Base-by-base conservation (phyloP, 352 stramenopile genomes). In the Pythium chondricola region DNA sequence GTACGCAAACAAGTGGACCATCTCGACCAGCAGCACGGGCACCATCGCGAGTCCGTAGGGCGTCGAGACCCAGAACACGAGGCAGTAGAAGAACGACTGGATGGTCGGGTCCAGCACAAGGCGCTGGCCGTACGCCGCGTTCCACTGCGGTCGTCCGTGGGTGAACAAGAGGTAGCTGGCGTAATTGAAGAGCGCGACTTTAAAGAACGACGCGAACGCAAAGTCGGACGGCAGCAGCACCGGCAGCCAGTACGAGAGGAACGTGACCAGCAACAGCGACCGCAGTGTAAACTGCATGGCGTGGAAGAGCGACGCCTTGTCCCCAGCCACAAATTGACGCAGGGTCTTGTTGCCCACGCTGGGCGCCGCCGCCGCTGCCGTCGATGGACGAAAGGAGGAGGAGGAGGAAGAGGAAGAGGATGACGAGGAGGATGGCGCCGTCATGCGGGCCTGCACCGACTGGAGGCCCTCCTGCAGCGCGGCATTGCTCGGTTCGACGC, bases 21-120 rank as follows among this genome's bases (percentile, higher is more conserved):
- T 71, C 42, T 95, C 85, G 43, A 87, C 58, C 22, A 93, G 50
- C 21, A 91, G 61, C n/a, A 94, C 67, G 3, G 83, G 83, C 39
- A 93, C 49, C 51, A 94, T 58, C 4, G 83, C 85, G 58, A 95
- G 66, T 13, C 65, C 61, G 55, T 88, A 81, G n/a, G 83, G 77
- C 33, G 54, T 50, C 37, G 77, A 87, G 49, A 92, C 74, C 64
- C 71, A 92, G 54, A 95, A 95, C 36, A 95, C 68, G 26, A 94
- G 63, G 27, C 71, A 88, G 64, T 89, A 91, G 65, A 93, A 87
- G 22, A 93, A 68, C 49, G 79, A 67, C 57, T 95, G 85, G 25
- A 81, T 74, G 22, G 81, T 75, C 42, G 81, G 83, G 56, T 95
- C 85, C 39, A 89, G 52, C 48, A 93, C 65, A 25, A 95, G 61